Percentiles rank a stretch among this genome's conserved stretches.
phyloP scores from a whole-genome alignment of 164 flowering plant species.

The Annona cherimola region DNA sequence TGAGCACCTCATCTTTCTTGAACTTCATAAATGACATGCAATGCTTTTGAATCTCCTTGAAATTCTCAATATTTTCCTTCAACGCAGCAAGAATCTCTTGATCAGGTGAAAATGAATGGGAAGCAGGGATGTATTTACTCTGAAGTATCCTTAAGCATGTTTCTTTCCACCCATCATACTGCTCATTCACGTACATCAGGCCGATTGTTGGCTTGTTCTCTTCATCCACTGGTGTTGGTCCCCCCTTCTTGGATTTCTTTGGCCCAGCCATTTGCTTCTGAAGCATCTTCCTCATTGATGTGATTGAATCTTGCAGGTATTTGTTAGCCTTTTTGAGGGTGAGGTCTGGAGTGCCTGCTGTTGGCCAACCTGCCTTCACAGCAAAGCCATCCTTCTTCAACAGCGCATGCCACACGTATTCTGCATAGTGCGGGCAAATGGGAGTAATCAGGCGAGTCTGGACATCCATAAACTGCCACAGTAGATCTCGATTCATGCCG shows the following conservation, averaged over 20 bases:
- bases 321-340: conserved; percentile 70
- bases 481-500: conserved; percentile 72
- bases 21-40: conserved; percentile 89
- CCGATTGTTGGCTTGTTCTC: conserved; percentile 39
- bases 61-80: conserved; percentile 38
- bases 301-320: conserved; percentile 73
- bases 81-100: conserved; percentile 52
- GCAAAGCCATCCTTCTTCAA: conserved; percentile 71
- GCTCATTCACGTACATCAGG: conserved; percentile 70
- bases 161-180: conserved; percentile 83
- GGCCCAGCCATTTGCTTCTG: conserved; percentile 66
- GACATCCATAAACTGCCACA: conserved; percentile 79
- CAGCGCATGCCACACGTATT: conserved; percentile 69
- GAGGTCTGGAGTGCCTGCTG: conserved; percentile 49
- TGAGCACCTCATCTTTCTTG: conserved; percentile 67
- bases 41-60: conserved; percentile 56
- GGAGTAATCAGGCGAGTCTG: conserved; percentile 87
- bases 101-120: conserved; percentile 56
- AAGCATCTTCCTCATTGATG: conserved; percentile 67
- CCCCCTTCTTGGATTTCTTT: conserved; percentile 58
- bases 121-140: conserved; percentile 37
- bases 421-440: conserved; percentile 88
- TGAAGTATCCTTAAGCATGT: conserved; percentile 64
- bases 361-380: conserved; percentile 81
- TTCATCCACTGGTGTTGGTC: conserved; percentile 26